Conservation (phyloP, 441 rosid species). For the Pelargonium myrrhifolium region DNA sequence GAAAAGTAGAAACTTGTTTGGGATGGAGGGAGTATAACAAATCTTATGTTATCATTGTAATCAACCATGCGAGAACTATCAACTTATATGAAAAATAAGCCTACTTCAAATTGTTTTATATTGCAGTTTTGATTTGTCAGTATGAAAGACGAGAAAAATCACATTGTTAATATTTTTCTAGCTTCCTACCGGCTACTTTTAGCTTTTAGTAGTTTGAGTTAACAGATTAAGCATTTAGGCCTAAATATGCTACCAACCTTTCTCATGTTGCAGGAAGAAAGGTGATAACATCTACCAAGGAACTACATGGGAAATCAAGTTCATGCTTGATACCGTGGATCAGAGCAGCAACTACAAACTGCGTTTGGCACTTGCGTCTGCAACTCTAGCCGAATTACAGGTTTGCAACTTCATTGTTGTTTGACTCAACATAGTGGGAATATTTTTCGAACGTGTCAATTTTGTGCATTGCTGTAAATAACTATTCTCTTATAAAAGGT, state of each 20-base stretch:
- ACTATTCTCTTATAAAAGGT: conserved; percentile 30
- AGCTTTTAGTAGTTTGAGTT: not conserved
- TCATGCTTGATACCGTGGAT: conserved; percentile 46
- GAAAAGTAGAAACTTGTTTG: too few species aligned
- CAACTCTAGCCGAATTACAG: conserved; percentile 85
- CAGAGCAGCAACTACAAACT: conserved; percentile 43
- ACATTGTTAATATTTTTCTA: too few species aligned
- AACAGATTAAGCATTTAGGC: not conserved
- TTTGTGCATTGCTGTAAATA: too few species aligned
- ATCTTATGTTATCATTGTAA: too few species aligned
- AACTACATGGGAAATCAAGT: conserved; percentile 84
- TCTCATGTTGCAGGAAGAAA: conserved; percentile 37
- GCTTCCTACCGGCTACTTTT: not conserved
- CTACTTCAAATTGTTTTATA: not conserved
- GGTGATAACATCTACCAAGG: conserved; percentile 46
- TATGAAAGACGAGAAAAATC: not conserved
- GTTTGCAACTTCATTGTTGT: conserved; percentile 22
- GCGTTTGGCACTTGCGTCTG: conserved; percentile 76
- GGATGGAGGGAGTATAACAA: too few species aligned
- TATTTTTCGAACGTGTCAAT: not conserved
- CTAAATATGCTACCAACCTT: not conserved
- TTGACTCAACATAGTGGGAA: not conserved
- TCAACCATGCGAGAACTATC: not conserved
- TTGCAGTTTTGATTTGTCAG: not conserved
- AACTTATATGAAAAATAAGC: too few species aligned